phyloP scores from a whole-genome alignment of 805 yeast genomes.

The Candida pseudoglaebosa region DNA sequence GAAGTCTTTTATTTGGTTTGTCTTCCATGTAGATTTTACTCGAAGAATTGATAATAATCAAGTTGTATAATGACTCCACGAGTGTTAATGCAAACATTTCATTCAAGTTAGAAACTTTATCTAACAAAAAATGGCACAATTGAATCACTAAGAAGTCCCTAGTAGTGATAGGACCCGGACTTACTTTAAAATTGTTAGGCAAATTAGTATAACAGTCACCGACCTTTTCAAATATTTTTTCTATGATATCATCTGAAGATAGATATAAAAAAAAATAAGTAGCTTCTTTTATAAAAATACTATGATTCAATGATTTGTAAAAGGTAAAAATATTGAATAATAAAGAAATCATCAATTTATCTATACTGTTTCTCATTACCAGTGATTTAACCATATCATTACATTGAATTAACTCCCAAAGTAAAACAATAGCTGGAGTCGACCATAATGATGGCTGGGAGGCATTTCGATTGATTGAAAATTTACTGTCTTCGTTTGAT shows the following conservation, averaged over 20 bases:
- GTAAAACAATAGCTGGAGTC: conserved; percentile 53
- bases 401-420: conserved; percentile 77
- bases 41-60: conserved; percentile 41
- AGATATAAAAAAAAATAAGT: conserved; percentile 51
- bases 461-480: conserved; percentile 7
- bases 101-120: conserved; percentile 9
- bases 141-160: conserved; percentile 63
- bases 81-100: conserved; percentile 25
- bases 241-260: conserved; percentile 36
- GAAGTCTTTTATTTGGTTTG: conserved; percentile 17
- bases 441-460: conserved; percentile 42
- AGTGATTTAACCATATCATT: conserved; percentile 52
- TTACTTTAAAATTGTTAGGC: conserved; percentile 51
- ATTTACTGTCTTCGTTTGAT: conserved; percentile 12
- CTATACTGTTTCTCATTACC: conserved; percentile 39
- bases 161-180: conserved; percentile 44
- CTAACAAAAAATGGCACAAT: conserved; percentile 38
- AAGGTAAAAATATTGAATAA: conserved; percentile 55
- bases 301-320: conserved; percentile 33
- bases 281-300: conserved; percentile 45
- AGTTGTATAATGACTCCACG: conserved; percentile 58
- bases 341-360: conserved; percentile 51
- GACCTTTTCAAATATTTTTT: conserved; percentile 44
- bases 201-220: conserved; percentile 42
- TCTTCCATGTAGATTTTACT: conserved; percentile 20